phyloP scores from a whole-genome alignment of 73 alveolate genomes.

The Diophrys appendiculata region DNA sequence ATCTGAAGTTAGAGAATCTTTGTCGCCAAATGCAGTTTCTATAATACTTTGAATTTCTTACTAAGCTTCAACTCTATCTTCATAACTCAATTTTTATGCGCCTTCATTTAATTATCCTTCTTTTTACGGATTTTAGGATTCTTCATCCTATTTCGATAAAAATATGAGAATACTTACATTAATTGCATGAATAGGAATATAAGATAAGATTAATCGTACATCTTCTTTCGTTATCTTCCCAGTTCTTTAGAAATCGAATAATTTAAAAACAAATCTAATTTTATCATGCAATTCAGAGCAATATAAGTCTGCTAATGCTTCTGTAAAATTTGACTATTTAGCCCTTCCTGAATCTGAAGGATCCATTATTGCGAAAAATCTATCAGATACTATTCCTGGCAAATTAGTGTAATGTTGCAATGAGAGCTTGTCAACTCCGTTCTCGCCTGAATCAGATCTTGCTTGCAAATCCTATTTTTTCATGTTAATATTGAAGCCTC shows the following conservation, averaged over 20 bases:
- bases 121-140: not conserved
- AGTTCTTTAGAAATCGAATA: slow-evolving; percentile 2
- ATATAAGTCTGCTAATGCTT: too few species aligned
- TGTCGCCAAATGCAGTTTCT: slow-evolving; percentile 4
- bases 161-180: too few species aligned
- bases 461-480: too few species aligned
- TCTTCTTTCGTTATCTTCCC: slow-evolving; percentile 25
- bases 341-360: too few species aligned
- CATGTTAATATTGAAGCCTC: too few species aligned
- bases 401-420: slow-evolving; percentile 22
- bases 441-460: slow-evolving; percentile 56
- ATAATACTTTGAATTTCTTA: slow-evolving; percentile 2
- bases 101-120: not conserved
- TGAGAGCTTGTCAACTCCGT: slow-evolving; percentile 68
- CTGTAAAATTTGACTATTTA: too few species aligned
- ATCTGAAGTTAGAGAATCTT: too few species aligned
- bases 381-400: slow-evolving; percentile 18
- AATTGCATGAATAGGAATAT: slow-evolving; percentile 5
- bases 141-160: too few species aligned
- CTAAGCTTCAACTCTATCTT: slow-evolving; percentile 4
- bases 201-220: slow-evolving; percentile 10
- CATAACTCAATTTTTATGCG: slow-evolving; percentile 9
- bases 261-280: slow-evolving; percentile 11
- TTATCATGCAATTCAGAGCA: too few species aligned
- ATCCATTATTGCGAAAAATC: slow-evolving; percentile 31